Percentiles rank a stretch among this genome's conserved stretches.
These are phyloP conservation scores for Amanita pseudoporphyria DNA, from an alignment of 768 basidiomycete species.

Conservation along the genomic window DNA sequence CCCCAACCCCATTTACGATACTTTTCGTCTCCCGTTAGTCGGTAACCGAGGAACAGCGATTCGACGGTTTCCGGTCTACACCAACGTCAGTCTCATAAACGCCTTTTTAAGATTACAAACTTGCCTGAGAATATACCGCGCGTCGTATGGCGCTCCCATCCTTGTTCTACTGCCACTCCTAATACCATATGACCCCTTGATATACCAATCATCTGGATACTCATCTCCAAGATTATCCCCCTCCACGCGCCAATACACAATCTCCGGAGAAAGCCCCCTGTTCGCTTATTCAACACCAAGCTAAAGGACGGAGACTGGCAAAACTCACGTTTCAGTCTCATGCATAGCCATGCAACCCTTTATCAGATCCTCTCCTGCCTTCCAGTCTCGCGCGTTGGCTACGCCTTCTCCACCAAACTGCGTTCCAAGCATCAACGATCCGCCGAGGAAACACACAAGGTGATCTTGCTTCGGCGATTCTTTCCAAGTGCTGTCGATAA, in stretches of 20 bases:
- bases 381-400: constrained; percentile 65
- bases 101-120: constrained; percentile 9
- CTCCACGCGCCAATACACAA: constrained; percentile 72
- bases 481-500: not conserved
- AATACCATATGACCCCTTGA: constrained; percentile 47
- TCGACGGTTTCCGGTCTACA: constrained; percentile 86
- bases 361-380: constrained; percentile 70
- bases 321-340: constrained; percentile 69
- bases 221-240: constrained; percentile 31
- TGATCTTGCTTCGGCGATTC: constrained; percentile 83
- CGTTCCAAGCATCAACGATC: constrained; percentile 84
- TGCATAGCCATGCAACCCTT: constrained; percentile 84
- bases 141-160: constrained; percentile 58
- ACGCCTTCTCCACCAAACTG: constrained; percentile 43
- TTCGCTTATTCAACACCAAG: not conserved
- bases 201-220: constrained; percentile 71
- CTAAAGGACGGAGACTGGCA: not conserved
- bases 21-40: constrained; percentile 72
- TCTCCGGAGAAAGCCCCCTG: constrained; percentile 83
- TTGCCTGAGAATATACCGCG: constrained; percentile 83
- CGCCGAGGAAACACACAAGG: constrained; percentile 91
- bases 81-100: not conserved
- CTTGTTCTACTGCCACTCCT: constrained; percentile 11
- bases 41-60: constrained; percentile 85
- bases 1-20: constrained; percentile 85